Evolutionary conservation across 2,329 filamentous ascomycete genomes (phyloP).

Genomic region (Dothideomycetes sp.): DNA sequence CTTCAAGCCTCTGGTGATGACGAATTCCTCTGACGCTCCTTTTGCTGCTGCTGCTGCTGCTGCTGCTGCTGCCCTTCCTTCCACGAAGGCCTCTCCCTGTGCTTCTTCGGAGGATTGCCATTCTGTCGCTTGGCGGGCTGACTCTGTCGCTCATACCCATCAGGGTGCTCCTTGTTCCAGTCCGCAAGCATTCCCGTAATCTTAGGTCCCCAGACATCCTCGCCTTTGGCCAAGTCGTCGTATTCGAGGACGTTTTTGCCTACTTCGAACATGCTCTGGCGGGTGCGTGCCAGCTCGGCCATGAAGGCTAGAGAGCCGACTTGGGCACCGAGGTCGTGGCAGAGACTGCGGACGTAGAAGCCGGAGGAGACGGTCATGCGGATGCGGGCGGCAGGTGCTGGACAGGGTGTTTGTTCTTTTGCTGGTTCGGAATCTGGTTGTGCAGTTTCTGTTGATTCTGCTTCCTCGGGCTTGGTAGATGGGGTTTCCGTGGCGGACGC

Average conservation of each 20-base stretch:
- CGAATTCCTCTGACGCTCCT: slow-evolving; percentile 6
- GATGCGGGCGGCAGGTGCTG: slow-evolving; percentile 66
- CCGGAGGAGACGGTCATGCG: slow-evolving; percentile 89
- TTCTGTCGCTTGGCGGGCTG: slow-evolving; percentile 1
- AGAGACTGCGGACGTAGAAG: slow-evolving; percentile 91
- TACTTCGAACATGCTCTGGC: slow-evolving; percentile 71
- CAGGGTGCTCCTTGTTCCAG: slow-evolving; percentile 6
- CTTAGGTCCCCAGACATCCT: slow-evolving; percentile 72
- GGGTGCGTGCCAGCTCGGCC: slow-evolving; percentile 68
- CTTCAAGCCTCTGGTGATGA: slow-evolving; percentile 3
- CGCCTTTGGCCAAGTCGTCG: slow-evolving; percentile 61
- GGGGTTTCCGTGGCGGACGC: too few relatives aligned
- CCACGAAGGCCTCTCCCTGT: not conserved
- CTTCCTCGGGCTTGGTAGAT: slow-evolving; percentile 4
- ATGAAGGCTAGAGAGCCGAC: slow-evolving; percentile 76
- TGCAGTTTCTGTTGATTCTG: slow-evolving; percentile 6
- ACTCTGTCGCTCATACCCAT: slow-evolving; percentile 1
- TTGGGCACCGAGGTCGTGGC: slow-evolving; percentile 79
- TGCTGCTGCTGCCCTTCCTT: not conserved
- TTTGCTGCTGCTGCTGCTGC: not conserved
- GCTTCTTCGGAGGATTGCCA: not conserved
- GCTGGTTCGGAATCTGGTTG: slow-evolving; percentile 1
- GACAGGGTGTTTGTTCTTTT: slow-evolving; percentile 13
- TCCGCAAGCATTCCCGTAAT: slow-evolving; percentile 28
- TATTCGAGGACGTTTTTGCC: slow-evolving; percentile 69